Evolutionary conservation across 164 flowering plant genomes (phyloP), one percentile per base, ranked within the genome.

Genomic region (Nelumbo lutea): DNA sequence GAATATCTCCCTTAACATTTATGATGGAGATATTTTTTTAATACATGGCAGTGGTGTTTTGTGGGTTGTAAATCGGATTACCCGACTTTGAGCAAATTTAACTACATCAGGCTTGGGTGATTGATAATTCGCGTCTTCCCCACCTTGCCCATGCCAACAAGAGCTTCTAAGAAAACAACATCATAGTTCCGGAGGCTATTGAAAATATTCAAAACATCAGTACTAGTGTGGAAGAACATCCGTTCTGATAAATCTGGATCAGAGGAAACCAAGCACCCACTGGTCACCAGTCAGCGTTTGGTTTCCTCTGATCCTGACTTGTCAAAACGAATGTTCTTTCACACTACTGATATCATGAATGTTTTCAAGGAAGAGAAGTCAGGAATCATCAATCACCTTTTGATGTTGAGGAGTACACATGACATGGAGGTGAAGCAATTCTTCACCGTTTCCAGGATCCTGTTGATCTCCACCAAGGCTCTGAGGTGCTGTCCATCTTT

Each of bases 341-440:
- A 84, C 75, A 88, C 97, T 0, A 64, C 70, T 0, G 84, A 92
- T 66, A 75, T 90, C 64, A 75, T 89, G 90, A 66, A 84, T 63
- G 87, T 89, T 2, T 39, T 83, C 1, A 79, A 67, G 78, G 88
- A 82, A 68, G 93, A 82, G 61, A 95, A 95, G 79, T 55, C 65
- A 47, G 38, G 59, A 59, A 78, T 87, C 6, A 77, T 95, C 10
- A 80, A 79, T 2, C 97, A 90, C 70, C 42, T 82, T 43, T 64
- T 92, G 70, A 84, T 95, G 94, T 76, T 90, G 42, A 80, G 99
- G 76, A 95, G 99, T 44, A 96, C 99, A 0, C 97, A 89, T 70
- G 97, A 0, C 97, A 89, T 70, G 97, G 98, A 1, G 93, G 97
- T 38, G 78, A 92, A 13, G 96, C 87, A 5, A 91, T 93, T 71